Evolutionary conservation across 305 asterid species (phyloP).

Genomic region (Fraxinus velutina): DNA sequence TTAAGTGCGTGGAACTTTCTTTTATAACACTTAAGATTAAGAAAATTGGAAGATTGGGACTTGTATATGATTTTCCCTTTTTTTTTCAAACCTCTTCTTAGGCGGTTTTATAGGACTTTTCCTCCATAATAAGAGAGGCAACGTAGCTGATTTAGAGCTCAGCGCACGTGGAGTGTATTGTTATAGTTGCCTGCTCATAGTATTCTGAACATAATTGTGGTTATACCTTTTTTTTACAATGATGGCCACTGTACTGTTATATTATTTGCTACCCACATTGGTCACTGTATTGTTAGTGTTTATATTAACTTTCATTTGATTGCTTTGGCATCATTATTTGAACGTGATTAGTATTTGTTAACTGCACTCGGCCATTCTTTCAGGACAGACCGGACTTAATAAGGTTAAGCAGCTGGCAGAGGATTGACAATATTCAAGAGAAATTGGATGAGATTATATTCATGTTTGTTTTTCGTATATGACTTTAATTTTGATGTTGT

Average conservation of each 20-base stretch:
- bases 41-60: neutral
- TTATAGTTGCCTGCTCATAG: neutral
- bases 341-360: neutral
- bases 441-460: conserved; percentile 21
- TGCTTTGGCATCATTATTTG: neutral
- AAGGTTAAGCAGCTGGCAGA: conserved; percentile 27
- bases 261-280: neutral
- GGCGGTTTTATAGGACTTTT: neutral
- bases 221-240: neutral
- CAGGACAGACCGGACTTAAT: conserved; percentile 31
- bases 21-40: neutral
- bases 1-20: neutral
- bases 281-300: neutral
- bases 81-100: neutral
- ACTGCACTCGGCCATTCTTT: conserved; percentile 21
- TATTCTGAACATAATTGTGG: neutral
- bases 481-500: conserved; percentile 12
- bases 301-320: conserved; percentile 7
- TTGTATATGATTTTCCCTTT: neutral
- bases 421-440: conserved; percentile 25
- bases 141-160: neutral
- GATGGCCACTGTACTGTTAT: neutral
- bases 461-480: conserved; percentile 10
- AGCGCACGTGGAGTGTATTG: neutral
- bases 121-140: neutral